Percentiles rank a stretch among this genome's conserved stretches.
Evolutionary conservation across 345 rosid genomes (phyloP).

Genomic region (Euphorbia tirucalli): DNA sequence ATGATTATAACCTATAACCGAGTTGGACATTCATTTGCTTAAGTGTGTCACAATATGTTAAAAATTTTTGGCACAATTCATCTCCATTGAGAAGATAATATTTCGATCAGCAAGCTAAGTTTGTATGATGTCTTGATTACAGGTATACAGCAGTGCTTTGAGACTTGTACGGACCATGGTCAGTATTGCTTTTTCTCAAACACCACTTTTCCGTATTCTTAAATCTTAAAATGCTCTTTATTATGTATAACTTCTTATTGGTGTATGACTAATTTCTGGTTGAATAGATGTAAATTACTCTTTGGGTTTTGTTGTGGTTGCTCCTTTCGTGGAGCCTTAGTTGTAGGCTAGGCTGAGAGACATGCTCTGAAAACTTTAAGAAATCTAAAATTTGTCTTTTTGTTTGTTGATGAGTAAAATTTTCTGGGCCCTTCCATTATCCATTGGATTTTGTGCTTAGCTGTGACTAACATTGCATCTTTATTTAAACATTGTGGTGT

Average conservation of each 20-base stretch:
- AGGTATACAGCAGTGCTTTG: conserved; percentile 98
- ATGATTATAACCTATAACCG: background rate
- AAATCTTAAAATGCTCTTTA: conserved; percentile 1
- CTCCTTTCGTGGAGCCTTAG: background rate
- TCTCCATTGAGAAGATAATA: background rate
- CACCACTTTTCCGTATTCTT: background rate
- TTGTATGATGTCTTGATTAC: conserved; percentile 17
- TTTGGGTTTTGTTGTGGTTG: background rate
- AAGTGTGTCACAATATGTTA: background rate
- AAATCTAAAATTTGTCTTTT: background rate
- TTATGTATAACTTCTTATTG: background rate
- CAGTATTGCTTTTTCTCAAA: conserved; percentile 22
- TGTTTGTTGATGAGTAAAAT: background rate
- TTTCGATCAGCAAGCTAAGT: background rate
- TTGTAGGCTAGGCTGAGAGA: background rate
- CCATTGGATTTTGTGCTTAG: background rate
- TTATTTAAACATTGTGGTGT: background rate
- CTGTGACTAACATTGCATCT: background rate
- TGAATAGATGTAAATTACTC: background rate
- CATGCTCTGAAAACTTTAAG: background rate
- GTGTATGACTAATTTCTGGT: background rate
- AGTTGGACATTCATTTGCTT: background rate
- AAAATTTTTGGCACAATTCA: background rate
- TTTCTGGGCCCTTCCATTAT: conserved; percentile 3
- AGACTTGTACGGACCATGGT: conserved; percentile 97